Base-by-base conservation (phyloP, 352 stramenopile species). In the Pythium chondricola region DNA sequence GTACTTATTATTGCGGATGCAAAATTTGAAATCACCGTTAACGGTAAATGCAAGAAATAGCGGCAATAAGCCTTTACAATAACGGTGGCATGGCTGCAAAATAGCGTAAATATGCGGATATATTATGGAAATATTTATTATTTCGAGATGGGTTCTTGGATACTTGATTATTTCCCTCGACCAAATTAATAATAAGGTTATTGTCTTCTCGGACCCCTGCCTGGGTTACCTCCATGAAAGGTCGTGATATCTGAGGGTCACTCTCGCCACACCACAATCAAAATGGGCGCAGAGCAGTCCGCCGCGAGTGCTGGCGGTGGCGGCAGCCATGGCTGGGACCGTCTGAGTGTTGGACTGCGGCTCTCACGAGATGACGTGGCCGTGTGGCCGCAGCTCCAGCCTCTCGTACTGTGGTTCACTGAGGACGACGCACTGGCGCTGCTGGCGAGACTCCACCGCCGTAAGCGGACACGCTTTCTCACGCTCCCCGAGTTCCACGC, bases 371-470 rank as follows among this genome's bases (percentile, higher is more conserved):
- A 33, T 4, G 74, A 88, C 51, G 52, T 83, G 22, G 61, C 48
- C 21, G 48, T 86, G 39, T 88, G 74, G 76, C 63, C 74, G n/a
- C 76, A 88, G 37, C 48, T 78, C 20, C 36, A 69, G 4, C 69
- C 74, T 13, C 18, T 88, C n/a, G 56, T 69, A 14, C 67, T 76
- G 16, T 88, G 76, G 71, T 85, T 88, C 54, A 85, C 71, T 3
- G 59, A 65, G 4, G 54, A 80, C 25, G 74, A 86, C 27, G 56
- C 74, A 1, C 35, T 64, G 6, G 57, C 56, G 4, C 51, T 88
- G n/a, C 31, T 62, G 18, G 45, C 47, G 14, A 13, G 17, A 1
- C 47, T 62, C 1, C 58, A 56, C n/a, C 58, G 79, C 13, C 49
- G 54, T 40, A 37, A 53, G 30, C 67, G 41, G 50, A 64, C 66